Evolutionary conservation across 306 rosid species (phyloP).

Genomic region (Cucurbita maxima): DNA sequence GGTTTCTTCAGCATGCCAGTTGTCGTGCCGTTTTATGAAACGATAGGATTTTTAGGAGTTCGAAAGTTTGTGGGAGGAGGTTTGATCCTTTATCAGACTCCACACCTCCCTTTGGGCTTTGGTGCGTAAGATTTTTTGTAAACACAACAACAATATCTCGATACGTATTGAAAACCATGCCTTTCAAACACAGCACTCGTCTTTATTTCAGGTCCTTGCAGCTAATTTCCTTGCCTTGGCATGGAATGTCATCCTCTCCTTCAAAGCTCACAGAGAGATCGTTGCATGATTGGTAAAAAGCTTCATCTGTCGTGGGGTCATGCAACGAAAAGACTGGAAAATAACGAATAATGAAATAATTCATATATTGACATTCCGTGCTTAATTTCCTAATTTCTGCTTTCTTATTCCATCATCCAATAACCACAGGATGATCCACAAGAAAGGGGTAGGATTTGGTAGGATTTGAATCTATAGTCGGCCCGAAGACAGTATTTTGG

Average conservation of each 20-base stretch:
- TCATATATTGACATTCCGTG: too few relatives aligned
- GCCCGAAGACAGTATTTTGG: background rate
- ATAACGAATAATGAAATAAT: too few relatives aligned
- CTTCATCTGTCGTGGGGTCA: background rate
- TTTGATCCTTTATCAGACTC: background rate
- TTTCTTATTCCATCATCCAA: too few relatives aligned
- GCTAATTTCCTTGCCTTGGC: constrained; percentile 64
- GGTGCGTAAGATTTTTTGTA: background rate
- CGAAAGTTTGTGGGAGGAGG: background rate
- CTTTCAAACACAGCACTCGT: background rate
- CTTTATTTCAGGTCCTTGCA: constrained; percentile 66
- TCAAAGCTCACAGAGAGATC: constrained; percentile 78
- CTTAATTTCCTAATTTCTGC: too few relatives aligned
- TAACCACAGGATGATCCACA: too few relatives aligned
- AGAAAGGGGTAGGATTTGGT: too few relatives aligned
- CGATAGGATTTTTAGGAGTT: background rate
- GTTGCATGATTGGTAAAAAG: constrained; percentile 38
- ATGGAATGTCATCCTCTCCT: constrained; percentile 96
- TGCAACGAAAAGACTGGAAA: too few relatives aligned
- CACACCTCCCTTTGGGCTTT: background rate
- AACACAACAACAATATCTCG: background rate
- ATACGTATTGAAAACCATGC: background rate
- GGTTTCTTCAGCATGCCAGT: background rate
- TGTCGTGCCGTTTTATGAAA: background rate
- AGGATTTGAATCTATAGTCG: too few relatives aligned